A percentile compares a stretch with the other conserved stretches of the same genome.
These are phyloP conservation scores for Karstenula rhodostoma DNA, from an alignment of 2,329 filamentous ascomycete genomes.

Conservation along the genomic window DNA sequence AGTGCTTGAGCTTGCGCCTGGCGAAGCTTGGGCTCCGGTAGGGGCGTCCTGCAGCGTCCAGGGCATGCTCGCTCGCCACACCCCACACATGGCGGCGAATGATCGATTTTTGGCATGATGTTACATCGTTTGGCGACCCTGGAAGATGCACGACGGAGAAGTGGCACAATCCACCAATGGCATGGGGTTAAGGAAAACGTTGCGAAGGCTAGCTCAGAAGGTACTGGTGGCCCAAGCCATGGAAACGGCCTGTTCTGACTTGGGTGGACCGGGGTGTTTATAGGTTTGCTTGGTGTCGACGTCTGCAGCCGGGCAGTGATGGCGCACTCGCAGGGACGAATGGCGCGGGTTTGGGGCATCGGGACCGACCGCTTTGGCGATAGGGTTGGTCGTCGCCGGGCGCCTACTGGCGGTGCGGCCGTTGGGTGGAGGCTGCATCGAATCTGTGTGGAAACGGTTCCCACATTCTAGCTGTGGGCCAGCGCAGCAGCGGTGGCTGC, in stretches of 20 bases:
- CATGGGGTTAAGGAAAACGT: slow-evolving; percentile 31
- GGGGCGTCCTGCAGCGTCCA: background rate
- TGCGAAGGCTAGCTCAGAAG: slow-evolving; percentile 47
- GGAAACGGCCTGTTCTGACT: slow-evolving; percentile 31
- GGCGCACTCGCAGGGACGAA: slow-evolving; percentile 27
- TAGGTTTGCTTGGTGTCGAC: slow-evolving; percentile 34
- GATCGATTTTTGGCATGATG: slow-evolving; percentile 28
- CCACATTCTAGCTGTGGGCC: slow-evolving; percentile 37
- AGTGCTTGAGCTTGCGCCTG: slow-evolving; percentile 19
- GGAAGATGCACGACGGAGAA: slow-evolving; percentile 43
- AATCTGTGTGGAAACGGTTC: slow-evolving; percentile 45
- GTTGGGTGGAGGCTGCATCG: slow-evolving; percentile 39
- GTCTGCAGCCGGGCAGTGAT: slow-evolving; percentile 34
- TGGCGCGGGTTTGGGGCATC: slow-evolving; percentile 28
- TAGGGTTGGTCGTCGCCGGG: slow-evolving; percentile 11
- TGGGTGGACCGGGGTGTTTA: slow-evolving; percentile 27
- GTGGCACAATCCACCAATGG: slow-evolving; percentile 44
- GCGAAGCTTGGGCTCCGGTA: slow-evolving; percentile 41
- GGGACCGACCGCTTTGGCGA: slow-evolving; percentile 42
- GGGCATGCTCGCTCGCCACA: background rate
- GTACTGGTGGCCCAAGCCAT: slow-evolving; percentile 37
- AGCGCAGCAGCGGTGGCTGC: slow-evolving; percentile 11
- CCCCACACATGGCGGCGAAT: slow-evolving; percentile 3
- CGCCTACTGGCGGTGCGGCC: slow-evolving; percentile 25
- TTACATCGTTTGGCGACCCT: slow-evolving; percentile 41